Base-by-base conservation (phyloP, 1,284 basidiomycete species). In the Takashimella koratensis region DNA sequence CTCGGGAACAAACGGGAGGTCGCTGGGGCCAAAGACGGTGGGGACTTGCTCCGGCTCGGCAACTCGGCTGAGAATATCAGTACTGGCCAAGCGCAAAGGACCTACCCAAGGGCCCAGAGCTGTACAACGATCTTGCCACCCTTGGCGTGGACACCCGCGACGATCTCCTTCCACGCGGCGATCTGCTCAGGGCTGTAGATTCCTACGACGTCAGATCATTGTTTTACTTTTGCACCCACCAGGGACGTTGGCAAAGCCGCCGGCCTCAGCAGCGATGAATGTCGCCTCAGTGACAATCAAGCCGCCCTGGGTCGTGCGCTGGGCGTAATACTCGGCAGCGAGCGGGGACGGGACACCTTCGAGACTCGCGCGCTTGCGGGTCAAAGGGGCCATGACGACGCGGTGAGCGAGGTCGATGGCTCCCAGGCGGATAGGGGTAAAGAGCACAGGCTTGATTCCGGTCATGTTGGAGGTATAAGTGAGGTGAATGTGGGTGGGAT, bases 111-210 rank as follows among this genome's bases (percentile, higher is more conserved):
- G 0, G 80, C 79, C 81, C 80, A 81, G 0, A 82, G 67, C 60
- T 84, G 82, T 3, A 74, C 24, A 63, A 74, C 81, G 54, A 83
- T 79, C 63, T 66, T 73, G 0, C 77, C 79, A 5, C 73, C 78
- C 45, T 80, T 78, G 2, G 68, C 72, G 59, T 83, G 82, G 2
- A 81, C 79, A 5, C 70, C 74, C 41, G 75, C 73, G 10, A 71
- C 74, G 25, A 79, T 62, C 73, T 76, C 49, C 44, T 68, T 70
- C 73, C 73, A 74, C 21, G 36, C 45, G 10, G 49, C 57, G 23
- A 68, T 53, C 56, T 74, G 72, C 53, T 67, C 67, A 2, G 49
- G 47, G 12, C 62, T 58, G 53, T 59, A 68, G 47, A 69, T 60
- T 13, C 63, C 58, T 10, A 58, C 54, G 12, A 49, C 40, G 26